Conservation (phyloP, 345 rosid species). For the Brassica rapa region DNA sequence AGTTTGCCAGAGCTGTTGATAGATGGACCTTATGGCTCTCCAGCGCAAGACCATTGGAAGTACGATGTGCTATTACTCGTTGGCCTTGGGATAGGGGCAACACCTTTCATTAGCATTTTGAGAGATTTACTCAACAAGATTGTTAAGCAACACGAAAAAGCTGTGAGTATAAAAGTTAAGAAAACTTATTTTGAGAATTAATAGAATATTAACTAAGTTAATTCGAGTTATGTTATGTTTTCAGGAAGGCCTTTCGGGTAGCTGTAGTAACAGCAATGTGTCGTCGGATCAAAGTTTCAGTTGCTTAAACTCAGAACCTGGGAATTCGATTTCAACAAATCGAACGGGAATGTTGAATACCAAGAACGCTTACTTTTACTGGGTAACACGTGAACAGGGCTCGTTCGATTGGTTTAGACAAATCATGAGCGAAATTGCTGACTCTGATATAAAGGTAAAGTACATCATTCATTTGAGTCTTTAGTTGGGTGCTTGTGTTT, state of each 20-base stretch:
- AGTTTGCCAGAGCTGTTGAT: conserved; percentile 50
- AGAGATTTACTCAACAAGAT: conserved; percentile 63
- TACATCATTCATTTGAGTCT: not conserved
- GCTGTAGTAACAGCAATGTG: conserved; percentile 47
- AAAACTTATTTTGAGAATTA: not conserved
- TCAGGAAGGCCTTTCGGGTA: conserved; percentile 63
- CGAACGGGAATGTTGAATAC: conserved; percentile 50
- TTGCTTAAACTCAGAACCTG: conserved; percentile 42
- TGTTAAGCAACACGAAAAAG: conserved; percentile 44
- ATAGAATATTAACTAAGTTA: not conserved
- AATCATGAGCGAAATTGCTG: conserved; percentile 75
- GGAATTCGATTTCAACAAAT: conserved; percentile 44
- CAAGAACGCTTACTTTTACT: conserved; percentile 69
- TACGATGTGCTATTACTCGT: conserved; percentile 83
- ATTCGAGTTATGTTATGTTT: not conserved
- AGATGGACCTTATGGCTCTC: conserved; percentile 92
- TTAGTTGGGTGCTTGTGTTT: not conserved
- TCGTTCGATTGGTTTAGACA: conserved; percentile 88
- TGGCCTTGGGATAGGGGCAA: conserved; percentile 94
- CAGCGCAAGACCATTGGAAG: conserved; percentile 82
- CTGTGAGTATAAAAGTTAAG: conserved; percentile 48
- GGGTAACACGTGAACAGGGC: conserved; percentile 87
- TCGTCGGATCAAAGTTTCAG: conserved; percentile 62
- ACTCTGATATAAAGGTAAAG: conserved; percentile 55
- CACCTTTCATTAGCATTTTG: conserved; percentile 82